Evolutionary conservation across 1,284 basidiomycete genomes (phyloP), one percentile per base, ranked within the genome.

Genomic region (Mycocalia duriaeana): DNA sequence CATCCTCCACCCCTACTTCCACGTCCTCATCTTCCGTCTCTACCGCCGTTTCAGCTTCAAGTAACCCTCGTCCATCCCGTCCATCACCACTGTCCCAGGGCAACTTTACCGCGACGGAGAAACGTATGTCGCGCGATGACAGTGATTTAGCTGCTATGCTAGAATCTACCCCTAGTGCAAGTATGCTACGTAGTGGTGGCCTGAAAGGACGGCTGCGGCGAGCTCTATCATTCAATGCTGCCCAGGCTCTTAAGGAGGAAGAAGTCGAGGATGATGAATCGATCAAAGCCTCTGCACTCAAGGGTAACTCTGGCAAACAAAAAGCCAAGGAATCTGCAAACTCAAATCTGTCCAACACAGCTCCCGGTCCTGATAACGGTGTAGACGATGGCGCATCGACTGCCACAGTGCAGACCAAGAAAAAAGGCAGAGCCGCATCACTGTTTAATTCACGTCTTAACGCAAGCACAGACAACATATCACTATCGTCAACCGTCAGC

Each of bases 381-480:
- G 57, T 56, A 25, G 68, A 72, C 47, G 68, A 69, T 46, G 58
- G 54, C n/a, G 63, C 67, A 18, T 75, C 75, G 18, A 76, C 77
- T 3, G 71, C 77, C 22, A 78, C 79, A 4, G 70, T 73, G 26
- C 76, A 77, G 60, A 76, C 76, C 16, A 85, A 84, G 70, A 88
- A 87, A 67, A 81, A 79, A 58, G 76, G 78, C 38, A 78, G 83
- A 9, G 79, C 87, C 43, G 76, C 79, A 13, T 80, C 75, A 36
- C 65, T 95, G 53, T 94, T 99, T 77, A 95, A 94, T 67, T 85
- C 89, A 54, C 85, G 89, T 56, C 72, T 93, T 60, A 98, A 99
- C 65, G 86, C 89, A 42, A 93, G 89, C 48, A 96, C 94, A 38
- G 94, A 99, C 67, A 99, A 99, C 67, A 95, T 99, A 53, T 96